phyloP scores from a whole-genome alignment of 805 yeast genomes.

The Candida nanaspora region DNA sequence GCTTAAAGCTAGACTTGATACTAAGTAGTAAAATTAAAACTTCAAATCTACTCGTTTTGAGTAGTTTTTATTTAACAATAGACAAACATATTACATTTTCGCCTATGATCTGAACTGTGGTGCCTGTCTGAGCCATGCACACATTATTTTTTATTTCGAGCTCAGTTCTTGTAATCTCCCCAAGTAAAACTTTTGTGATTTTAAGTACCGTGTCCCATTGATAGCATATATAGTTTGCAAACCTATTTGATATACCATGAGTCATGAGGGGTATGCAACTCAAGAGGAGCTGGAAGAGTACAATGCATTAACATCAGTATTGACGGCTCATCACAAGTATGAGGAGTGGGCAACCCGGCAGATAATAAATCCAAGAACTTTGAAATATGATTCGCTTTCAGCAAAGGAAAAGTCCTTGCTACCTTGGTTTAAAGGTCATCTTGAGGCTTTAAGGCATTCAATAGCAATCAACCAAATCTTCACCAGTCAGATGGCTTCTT shows the following conservation, averaged over 20 bases:
- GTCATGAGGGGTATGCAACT: not conserved
- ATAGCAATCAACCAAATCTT: constrained; percentile 39
- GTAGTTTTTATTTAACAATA: too few relatives aligned
- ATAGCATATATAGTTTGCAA: too few relatives aligned
- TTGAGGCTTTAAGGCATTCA: constrained; percentile 32
- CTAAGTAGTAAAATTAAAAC: not conserved
- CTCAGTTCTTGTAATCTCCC: too few relatives aligned
- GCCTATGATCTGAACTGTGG: too few relatives aligned
- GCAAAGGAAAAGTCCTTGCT: constrained; percentile 33
- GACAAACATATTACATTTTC: too few relatives aligned
- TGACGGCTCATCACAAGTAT: constrained; percentile 25
- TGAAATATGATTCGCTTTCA: constrained; percentile 30
- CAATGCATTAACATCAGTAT: constrained; percentile 22
- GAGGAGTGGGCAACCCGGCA: constrained; percentile 27
- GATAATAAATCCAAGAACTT: constrained; percentile 23
- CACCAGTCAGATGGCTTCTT: constrained; percentile 32
- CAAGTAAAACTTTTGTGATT: too few relatives aligned
- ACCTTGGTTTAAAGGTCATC: constrained; percentile 43
- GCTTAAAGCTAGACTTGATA: constrained; percentile 4
- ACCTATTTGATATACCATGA: too few relatives aligned
- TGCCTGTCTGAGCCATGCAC: too few relatives aligned
- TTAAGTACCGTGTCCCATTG: too few relatives aligned
- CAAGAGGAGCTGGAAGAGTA: constrained; percentile 19
- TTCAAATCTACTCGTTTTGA: too few relatives aligned
- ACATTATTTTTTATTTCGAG: too few relatives aligned